Evolutionary conservation across 495 filamentous ascomycete species (phyloP), one percentile per base, ranked within the genome.

Genomic region (Aspergillus bridgeri): DNA sequence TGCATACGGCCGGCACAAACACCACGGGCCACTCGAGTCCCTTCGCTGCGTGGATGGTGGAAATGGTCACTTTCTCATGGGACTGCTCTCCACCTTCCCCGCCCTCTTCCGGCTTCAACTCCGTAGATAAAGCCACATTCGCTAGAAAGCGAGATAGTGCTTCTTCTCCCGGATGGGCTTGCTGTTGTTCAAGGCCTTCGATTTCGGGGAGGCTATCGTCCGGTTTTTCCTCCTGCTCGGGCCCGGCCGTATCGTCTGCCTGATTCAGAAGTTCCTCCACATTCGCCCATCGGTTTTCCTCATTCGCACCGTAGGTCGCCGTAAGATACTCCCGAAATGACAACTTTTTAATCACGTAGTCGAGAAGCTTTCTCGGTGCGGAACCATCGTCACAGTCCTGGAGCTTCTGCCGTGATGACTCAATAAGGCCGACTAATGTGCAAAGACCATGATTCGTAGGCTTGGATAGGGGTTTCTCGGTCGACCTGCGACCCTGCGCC

Each of bases 21-120:
- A 99, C 90, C 9, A 97, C 83, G 2, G 95, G 95, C 95, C 95
- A 99, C 66, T 99, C 95, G 0, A 99, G 77, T 4, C 95, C 93
- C 68, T 99, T 99, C 0, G 95, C 92, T 0, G 93, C 91, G 67
- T 99, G 95, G 22, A 99, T 97, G 0, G 95, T 99, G 13, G 91
- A 96, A 17, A 99, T 90, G 2, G 92, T 97, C 15, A 98, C 85
- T 64, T 89, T 84, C 13, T 85, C 81, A 20, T 81, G 76, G 4
- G 62, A 55, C 44, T 70, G 56, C 17, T 74, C 66, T 1, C 61
- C 69, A n/a, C 83, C 76, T 19, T 83, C 78, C 2, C 79, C 79
- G 2, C 84, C 82, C 9, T 85, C 81, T 18, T 79, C 78, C 6
- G 72, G 74, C 50, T 83, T 83, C 0, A 87, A 79, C 63, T 96